Evolutionary conservation across 768 basidiomycete genomes (phyloP).

Genomic region (Pleurotus sapidus): DNA sequence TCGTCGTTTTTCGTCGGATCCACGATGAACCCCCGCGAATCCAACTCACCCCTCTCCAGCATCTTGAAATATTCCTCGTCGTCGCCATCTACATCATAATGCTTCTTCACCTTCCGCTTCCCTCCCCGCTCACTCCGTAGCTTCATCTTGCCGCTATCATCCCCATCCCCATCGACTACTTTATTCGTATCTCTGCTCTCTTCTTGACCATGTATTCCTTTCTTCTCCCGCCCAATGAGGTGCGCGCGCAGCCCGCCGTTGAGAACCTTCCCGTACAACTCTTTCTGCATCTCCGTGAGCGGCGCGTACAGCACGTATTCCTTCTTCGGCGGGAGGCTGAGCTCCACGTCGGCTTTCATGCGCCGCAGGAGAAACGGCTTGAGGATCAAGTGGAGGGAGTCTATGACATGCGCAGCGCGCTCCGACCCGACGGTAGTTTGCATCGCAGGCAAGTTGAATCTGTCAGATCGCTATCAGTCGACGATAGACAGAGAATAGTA

Average conservation of each 20-base stretch:
- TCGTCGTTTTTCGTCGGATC: conserved; percentile 29
- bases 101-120: conserved; percentile 34
- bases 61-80: conserved; percentile 65
- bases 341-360: conserved; percentile 84
- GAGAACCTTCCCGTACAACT: conserved; percentile 80
- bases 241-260: conserved; percentile 68
- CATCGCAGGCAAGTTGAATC: conserved; percentile 72
- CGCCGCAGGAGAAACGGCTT: conserved; percentile 94
- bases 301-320: conserved; percentile 95
- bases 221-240: conserved; percentile 38
- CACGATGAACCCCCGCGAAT: conserved; percentile 28
- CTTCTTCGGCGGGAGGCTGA: conserved; percentile 83
- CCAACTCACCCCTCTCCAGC: conserved; percentile 48
- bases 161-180: conserved; percentile 24
- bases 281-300: conserved; percentile 76
- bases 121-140: conserved; percentile 29
- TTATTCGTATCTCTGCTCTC: conserved; percentile 11
- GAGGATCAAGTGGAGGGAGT: conserved; percentile 83
- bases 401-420: conserved; percentile 66
- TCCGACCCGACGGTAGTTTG: conserved; percentile 52
- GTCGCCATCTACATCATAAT: conserved; percentile 55
- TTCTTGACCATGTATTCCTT: conserved; percentile 22
- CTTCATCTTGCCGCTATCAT: conserved; percentile 12
- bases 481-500: no score
- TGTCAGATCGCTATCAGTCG: conserved; percentile 17